Evolutionary conservation across 2,329 filamentous ascomycete species (phyloP), one percentile per base, ranked within the genome.

Genomic region (Talaromyces sp.): DNA sequence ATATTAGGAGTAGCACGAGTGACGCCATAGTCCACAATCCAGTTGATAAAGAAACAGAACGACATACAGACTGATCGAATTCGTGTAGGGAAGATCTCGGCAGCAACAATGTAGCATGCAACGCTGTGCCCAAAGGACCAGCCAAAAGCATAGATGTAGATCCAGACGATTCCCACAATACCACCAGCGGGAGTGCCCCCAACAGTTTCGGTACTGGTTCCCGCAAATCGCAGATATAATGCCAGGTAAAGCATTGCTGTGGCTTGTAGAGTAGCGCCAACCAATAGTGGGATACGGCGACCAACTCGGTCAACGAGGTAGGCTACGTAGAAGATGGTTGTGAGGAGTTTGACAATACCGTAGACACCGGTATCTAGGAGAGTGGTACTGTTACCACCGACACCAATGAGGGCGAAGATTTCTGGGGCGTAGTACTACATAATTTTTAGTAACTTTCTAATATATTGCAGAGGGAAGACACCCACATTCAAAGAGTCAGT

Each of bases 341-440:
- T 73, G 7, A 67, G 72, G 1, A 75, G 66, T 58, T 77, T 77
- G 9, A 77, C 74, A n/a, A 76, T 67, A 8, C 75, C 75, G 57
- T 75, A 77, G 19, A 75, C 68, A 24, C 78, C 78, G 2, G 77
- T 79, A 0, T 77, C 77, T n/a, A 81, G 68, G 0, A 81, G 70
- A 11, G 60, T 69, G 4, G 72, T 68, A 16, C 74, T 75, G 3
- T 73, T 72, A 2, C 69, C 66, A 2, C 67, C 68, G 0, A 78
- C 80, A 39, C 78, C 78, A 24, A 80, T 78, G 71, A 79, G 73
- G 7, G 70, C 70, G 52, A 80, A 80, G 13, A 80, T 79, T 60
- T 78, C 73, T 1, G 77, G 76, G 0, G 77, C 75, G 43, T 76
- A 80, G 66, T 80, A 80, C 69, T 70, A 24, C 1, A 16, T 2